phyloP scores from a whole-genome alignment of 2,329 filamentous ascomycete species.

The Didymellaceae sp. region DNA sequence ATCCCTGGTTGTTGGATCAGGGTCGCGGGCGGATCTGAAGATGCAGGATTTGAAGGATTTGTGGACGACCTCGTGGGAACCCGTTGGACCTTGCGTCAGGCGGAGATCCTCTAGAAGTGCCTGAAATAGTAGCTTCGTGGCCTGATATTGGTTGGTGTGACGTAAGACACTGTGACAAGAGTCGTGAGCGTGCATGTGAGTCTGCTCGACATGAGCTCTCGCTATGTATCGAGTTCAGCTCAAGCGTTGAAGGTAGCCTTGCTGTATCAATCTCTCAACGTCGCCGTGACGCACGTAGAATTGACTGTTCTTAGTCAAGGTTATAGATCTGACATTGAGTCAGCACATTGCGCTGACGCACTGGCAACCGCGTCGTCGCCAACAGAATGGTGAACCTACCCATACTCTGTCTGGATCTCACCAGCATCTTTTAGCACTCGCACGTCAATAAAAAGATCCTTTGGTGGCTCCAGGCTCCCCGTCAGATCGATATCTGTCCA shows the following conservation, averaged over 20 bases:
- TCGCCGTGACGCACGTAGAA: constrained; percentile 96
- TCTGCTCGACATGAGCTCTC: background rate
- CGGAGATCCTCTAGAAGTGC: background rate
- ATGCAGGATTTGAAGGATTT: background rate
- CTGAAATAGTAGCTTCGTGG: constrained; percentile 5
- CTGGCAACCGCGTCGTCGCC: background rate
- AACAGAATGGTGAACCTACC: constrained; percentile 65
- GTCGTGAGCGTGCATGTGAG: background rate
- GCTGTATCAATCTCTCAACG: constrained; percentile 90
- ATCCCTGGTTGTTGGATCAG: constrained; percentile 10
- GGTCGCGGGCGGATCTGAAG: background rate
- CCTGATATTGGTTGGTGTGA: background rate
- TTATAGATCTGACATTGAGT: constrained; percentile 73
- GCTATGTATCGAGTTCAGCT: constrained; percentile 61
- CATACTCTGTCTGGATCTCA: constrained; percentile 98
- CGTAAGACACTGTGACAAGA: background rate
- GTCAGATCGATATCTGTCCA: constrained; percentile 98
- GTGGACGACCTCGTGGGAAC: constrained; percentile 2
- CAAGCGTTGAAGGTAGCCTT: constrained; percentile 92
- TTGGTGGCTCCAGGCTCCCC: constrained; percentile 90
- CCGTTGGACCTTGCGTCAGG: background rate
- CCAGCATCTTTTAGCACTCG: constrained; percentile 94
- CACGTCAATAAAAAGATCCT: constrained; percentile 95
- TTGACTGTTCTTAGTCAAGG: constrained; percentile 95
- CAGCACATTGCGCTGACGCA: background rate